phyloP scores from a whole-genome alignment of 495 filamentous ascomycete species.

The Aspergillus bridgeri region DNA sequence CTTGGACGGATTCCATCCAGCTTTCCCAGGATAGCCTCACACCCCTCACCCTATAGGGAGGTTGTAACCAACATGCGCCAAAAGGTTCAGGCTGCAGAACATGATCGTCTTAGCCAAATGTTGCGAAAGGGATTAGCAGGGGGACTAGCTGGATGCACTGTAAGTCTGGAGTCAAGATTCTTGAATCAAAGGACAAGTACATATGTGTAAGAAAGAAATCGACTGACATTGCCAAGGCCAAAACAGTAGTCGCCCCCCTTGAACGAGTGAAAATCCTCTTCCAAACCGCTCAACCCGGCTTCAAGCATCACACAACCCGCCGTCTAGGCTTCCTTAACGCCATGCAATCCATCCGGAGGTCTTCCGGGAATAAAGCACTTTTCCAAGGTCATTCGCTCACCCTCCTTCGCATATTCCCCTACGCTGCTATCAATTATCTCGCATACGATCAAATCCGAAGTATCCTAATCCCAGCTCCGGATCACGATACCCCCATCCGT shows the following conservation, averaged over 20 bases:
- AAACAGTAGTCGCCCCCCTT: constrained; percentile 94
- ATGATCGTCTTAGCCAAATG: background rate
- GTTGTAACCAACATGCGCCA: background rate
- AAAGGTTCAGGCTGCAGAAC: background rate
- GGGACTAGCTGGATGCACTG: background rate
- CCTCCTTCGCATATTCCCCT: constrained; percentile 90
- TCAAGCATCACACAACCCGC: constrained; percentile 81
- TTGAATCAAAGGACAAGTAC: too few relatives aligned
- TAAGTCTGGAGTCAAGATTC: background rate
- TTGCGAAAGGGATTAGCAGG: background rate
- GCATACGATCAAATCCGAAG: constrained; percentile 93
- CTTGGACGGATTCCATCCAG: too few relatives aligned
- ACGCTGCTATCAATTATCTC: constrained; percentile 95
- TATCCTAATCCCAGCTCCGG: constrained; percentile 60
- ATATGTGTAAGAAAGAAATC: too few relatives aligned
- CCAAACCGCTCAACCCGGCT: constrained; percentile 90
- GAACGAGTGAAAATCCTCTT: constrained; percentile 99
- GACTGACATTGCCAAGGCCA: constrained; percentile 71
- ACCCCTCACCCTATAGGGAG: too few relatives aligned
- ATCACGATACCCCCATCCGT: constrained; percentile 76
- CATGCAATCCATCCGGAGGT: constrained; percentile 74
- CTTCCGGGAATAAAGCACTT: constrained; percentile 72
- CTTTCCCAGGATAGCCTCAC: too few relatives aligned
- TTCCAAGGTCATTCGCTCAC: constrained; percentile 95
- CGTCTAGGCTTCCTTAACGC: constrained; percentile 77